These are phyloP conservation scores for Noccaea caerulescens DNA, from an alignment of 345 rosid genomes.

Conservation along the genomic window DNA sequence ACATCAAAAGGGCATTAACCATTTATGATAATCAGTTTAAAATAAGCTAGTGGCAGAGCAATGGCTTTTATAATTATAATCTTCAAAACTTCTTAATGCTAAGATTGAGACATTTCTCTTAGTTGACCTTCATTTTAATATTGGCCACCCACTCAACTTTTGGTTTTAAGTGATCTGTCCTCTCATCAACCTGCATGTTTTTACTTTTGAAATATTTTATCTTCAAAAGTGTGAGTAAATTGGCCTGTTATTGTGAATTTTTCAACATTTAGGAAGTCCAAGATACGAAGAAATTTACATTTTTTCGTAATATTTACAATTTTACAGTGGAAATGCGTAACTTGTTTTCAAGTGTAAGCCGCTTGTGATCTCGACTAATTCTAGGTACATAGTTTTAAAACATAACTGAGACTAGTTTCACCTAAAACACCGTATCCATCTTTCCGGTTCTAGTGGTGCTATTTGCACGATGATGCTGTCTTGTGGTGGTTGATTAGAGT, in stretches of 20 bases:
- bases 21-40: conserved; percentile 28
- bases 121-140: conserved; percentile 34
- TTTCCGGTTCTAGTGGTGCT: conserved; percentile 66
- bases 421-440: conserved; percentile 53
- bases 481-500: conserved; percentile 47
- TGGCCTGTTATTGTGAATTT: background rate
- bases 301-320: conserved; percentile 44
- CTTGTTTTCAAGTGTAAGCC: conserved; percentile 32
- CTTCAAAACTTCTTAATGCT: conserved; percentile 30
- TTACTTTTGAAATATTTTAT: conserved; percentile 33
- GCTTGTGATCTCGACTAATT: conserved; percentile 37
- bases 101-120: conserved; percentile 22
- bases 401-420: conserved; percentile 39
- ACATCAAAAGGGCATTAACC: conserved; percentile 19
- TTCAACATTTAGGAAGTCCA: conserved; percentile 20
- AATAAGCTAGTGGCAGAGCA: conserved; percentile 35
- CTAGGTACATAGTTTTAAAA: conserved; percentile 27
- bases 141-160: conserved; percentile 36
- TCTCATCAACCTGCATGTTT: conserved; percentile 37
- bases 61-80: conserved; percentile 20
- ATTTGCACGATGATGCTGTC: conserved; percentile 54
- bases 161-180: conserved; percentile 34
- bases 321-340: conserved; percentile 41
- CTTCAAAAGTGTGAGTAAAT: background rate
- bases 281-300: conserved; percentile 26